Evolutionary conservation across 139 green algal genomes (phyloP).

Genomic region (Tetradesmus obliquus): DNA sequence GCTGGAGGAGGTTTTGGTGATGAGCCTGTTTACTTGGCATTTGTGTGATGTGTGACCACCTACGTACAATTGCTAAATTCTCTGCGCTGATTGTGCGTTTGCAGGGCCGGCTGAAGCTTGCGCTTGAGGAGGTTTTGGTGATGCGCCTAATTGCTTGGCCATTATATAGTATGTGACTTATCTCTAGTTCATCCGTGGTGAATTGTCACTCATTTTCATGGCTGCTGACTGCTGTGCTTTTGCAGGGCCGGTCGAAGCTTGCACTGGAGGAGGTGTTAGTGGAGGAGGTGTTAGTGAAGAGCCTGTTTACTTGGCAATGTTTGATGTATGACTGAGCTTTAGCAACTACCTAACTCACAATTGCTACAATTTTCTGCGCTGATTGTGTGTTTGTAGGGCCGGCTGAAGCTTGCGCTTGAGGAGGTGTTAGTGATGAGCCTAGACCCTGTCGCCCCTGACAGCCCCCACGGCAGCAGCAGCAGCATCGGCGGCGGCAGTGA

Average conservation of each 20-base stretch:
- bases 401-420: conserved; percentile 77
- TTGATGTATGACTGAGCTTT: no score
- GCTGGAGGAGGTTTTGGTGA: no score
- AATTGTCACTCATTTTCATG: no score
- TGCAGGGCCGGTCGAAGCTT: conserved; percentile 68
- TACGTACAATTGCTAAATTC: no score
- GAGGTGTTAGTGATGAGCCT: conserved; percentile 74
- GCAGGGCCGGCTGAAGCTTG: not conserved
- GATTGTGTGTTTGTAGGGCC: conserved; percentile 42
- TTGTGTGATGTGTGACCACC: no score
- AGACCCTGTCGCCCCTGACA: not conserved
- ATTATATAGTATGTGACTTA: no score
- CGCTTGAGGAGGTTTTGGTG: not conserved
- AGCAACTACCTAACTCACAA: no score
- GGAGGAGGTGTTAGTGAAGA: conserved; percentile 76
- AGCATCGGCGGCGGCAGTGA: not conserved
- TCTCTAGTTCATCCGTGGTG: no score
- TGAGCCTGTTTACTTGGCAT: no score
- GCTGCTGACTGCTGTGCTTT: not conserved
- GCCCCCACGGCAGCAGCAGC: conserved; percentile 22
- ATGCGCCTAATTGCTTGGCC: no score
- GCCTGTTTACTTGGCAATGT: not conserved
- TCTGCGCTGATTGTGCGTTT: no score
- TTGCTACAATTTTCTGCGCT: no score
- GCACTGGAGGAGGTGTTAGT: conserved; percentile 81